Conservation (phyloP, 2,329 filamentous ascomycete genomes). For the Rhinocladiella mackenziei region DNA sequence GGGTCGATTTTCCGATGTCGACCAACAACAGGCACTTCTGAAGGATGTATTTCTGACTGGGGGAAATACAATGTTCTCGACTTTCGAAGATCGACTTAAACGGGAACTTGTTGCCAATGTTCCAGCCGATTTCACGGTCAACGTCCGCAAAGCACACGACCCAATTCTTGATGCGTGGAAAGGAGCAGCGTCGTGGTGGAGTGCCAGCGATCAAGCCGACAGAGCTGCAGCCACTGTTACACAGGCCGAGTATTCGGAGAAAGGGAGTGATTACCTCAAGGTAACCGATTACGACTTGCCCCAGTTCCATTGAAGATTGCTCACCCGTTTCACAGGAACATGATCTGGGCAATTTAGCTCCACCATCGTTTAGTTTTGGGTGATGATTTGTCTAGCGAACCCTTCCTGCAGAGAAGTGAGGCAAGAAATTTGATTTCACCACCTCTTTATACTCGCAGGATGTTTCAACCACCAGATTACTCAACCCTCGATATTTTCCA, state of each 20-base stretch:
- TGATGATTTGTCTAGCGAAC: constrained; percentile 2
- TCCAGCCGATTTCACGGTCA: constrained; percentile 64
- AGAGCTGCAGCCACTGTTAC: constrained; percentile 66
- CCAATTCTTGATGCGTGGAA: constrained; percentile 86
- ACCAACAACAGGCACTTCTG: constrained; percentile 65
- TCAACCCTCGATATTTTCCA: no score
- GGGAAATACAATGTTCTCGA: constrained; percentile 81
- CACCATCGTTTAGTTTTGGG: constrained; percentile 18
- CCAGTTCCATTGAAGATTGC: constrained; percentile 3
- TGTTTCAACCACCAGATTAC: no score
- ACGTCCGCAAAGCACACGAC: constrained; percentile 69
- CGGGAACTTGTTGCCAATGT: constrained; percentile 69
- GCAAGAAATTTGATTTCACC: no score
- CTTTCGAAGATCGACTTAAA: constrained; percentile 77
- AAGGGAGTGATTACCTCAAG: constrained; percentile 91
- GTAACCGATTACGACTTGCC: constrained; percentile 39
- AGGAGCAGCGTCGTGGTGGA: constrained; percentile 82
- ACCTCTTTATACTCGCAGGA: neutral
- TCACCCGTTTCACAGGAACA: constrained; percentile 23
- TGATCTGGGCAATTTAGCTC: constrained; percentile 24
- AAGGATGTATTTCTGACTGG: constrained; percentile 90
- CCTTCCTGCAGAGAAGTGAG: no score
- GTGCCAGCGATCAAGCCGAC: constrained; percentile 47
- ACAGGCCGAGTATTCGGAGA: constrained; percentile 81
- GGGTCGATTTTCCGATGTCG: constrained; percentile 63